phyloP scores from a whole-genome alignment of 345 rosid genomes.

The Gossypium rotundifolium region DNA sequence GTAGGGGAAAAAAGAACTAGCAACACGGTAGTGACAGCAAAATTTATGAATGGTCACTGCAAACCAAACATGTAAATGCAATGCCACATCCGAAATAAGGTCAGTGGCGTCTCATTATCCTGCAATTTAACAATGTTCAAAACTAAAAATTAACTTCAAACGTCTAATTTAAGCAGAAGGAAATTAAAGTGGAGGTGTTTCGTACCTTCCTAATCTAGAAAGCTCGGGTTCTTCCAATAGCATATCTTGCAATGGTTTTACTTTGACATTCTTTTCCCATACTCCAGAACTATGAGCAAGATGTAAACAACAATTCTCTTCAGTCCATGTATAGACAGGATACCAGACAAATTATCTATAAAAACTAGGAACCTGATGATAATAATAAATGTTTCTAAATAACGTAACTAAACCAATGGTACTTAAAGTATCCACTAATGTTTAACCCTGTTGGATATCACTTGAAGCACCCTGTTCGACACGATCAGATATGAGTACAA shows the following conservation, averaged over 20 bases:
- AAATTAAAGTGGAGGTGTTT: background rate
- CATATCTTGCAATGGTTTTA: conserved; percentile 58
- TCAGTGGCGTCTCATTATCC: conserved; percentile 34
- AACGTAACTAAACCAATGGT: background rate
- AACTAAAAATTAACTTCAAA: background rate
- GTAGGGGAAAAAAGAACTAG: background rate
- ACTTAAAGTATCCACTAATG: background rate
- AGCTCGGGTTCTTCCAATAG: conserved; percentile 83
- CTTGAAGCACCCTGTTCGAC: background rate
- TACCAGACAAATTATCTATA: background rate
- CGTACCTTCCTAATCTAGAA: conserved; percentile 77
- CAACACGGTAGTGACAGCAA: background rate
- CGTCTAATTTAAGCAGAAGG: background rate
- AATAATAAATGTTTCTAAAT: background rate
- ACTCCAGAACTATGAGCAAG: conserved; percentile 27
- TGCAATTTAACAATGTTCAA: conserved; percentile 25
- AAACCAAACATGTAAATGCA: background rate
- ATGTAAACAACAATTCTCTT: background rate
- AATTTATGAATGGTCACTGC: background rate
- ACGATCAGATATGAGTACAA: background rate
- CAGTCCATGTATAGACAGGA: background rate
- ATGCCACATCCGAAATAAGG: conserved; percentile 9
- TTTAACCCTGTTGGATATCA: background rate
- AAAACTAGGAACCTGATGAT: background rate
- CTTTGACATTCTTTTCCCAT: conserved; percentile 38